Conservation (phyloP, 23 red algal species). For the Cyanidioschyzon merolae region DNA sequence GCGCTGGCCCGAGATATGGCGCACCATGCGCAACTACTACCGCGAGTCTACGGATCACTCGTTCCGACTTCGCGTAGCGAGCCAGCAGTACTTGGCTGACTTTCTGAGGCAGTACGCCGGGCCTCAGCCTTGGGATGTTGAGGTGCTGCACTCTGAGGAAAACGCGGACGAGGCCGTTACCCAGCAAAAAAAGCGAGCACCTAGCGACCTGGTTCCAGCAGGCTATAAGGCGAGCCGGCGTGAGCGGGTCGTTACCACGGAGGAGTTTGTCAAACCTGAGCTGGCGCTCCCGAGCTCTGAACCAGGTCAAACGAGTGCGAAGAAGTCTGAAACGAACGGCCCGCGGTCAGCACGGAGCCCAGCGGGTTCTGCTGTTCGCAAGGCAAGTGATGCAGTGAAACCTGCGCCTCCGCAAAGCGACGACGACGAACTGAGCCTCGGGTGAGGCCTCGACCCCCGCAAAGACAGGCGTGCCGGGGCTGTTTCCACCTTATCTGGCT, state of each 20-base stretch:
- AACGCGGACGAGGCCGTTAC: not conserved
- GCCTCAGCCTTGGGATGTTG: constrained; percentile 4
- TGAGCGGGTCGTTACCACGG: not conserved
- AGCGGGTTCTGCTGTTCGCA: no score
- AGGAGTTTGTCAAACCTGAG: not conserved
- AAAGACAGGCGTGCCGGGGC: no score
- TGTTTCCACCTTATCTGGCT: no score
- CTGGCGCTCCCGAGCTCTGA: not conserved
- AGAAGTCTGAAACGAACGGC: not conserved
- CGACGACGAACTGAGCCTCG: no score
- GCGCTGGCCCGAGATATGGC: constrained; percentile 29
- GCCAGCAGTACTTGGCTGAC: not conserved
- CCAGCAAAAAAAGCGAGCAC: not conserved
- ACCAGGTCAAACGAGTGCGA: not conserved
- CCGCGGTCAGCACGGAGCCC: not conserved
- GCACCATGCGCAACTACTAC: constrained; percentile 36
- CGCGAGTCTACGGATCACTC: constrained; percentile 29
- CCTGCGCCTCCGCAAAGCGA: no score
- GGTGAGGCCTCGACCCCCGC: no score
- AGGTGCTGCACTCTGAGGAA: not conserved
- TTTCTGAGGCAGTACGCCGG: not conserved
- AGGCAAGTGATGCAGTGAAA: no score
- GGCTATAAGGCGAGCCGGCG: not conserved
- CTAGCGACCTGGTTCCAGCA: not conserved
- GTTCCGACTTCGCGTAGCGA: constrained; percentile 14